A percentile compares a stretch with the other conserved stretches of the same genome.
Evolutionary conservation across 2,329 filamentous ascomycete genomes (phyloP).

Genomic region (Fusarium keratoplasticum): DNA sequence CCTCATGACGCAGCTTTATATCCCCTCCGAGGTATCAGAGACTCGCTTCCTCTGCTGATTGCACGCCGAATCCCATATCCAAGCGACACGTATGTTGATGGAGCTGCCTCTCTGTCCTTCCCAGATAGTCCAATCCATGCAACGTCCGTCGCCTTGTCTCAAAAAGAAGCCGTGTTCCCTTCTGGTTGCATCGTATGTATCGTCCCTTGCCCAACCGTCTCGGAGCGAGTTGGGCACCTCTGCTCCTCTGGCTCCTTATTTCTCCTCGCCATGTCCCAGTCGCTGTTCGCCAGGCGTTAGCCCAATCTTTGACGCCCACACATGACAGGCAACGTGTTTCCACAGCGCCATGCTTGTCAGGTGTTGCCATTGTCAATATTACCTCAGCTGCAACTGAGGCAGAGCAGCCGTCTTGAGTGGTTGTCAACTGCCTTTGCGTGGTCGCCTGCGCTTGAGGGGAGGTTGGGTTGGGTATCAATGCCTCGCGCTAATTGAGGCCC

Average conservation of each 20-base stretch:
- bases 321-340: slow-evolving; percentile 44
- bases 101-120: slow-evolving; percentile 10
- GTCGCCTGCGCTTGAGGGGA: slow-evolving; percentile 17
- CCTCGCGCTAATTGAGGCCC: slow-evolving; percentile 52
- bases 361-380: slow-evolving; percentile 36
- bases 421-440: slow-evolving; percentile 18
- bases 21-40: slow-evolving; percentile 38
- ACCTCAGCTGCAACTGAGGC: slow-evolving; percentile 40
- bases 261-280: slow-evolving; percentile 32
- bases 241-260: slow-evolving; percentile 33
- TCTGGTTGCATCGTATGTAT: slow-evolving; percentile 29
- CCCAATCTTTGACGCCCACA: slow-evolving; percentile 34
- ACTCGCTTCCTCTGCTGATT: slow-evolving; percentile 33
- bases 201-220: slow-evolving; percentile 34
- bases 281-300: slow-evolving; percentile 17
- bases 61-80: slow-evolving; percentile 34
- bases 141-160: slow-evolving; percentile 24
- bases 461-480: slow-evolving; percentile 54
- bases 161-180: slow-evolving; percentile 23
- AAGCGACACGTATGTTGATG: slow-evolving; percentile 44
- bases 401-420: slow-evolving; percentile 15
- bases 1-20: slow-evolving; percentile 41
- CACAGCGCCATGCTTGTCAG: slow-evolving; percentile 33
- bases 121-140: background rate
- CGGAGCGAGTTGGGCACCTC: slow-evolving; percentile 39